These are phyloP conservation scores for Teunomyces lycoperdinae DNA, from an alignment of 805 yeast species.

Conservation along the genomic window DNA sequence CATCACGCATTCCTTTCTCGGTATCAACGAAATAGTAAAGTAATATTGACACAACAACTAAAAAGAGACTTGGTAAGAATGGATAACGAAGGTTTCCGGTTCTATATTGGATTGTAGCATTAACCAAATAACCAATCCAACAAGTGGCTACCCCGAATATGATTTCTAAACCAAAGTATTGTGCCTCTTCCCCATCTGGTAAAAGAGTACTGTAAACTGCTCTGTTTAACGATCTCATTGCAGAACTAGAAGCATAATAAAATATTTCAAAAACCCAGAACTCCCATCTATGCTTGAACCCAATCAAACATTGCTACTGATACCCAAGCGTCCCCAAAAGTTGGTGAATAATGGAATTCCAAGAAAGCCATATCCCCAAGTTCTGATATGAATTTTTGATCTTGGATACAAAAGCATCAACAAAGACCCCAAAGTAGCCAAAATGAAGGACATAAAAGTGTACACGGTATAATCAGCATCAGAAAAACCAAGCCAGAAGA, in stretches of 20 bases:
- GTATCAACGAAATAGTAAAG: conserved; percentile 26
- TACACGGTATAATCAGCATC: conserved; percentile 40
- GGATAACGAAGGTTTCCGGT: conserved; percentile 37
- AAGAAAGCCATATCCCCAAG: conserved; percentile 36
- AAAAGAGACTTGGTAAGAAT: conserved; percentile 32
- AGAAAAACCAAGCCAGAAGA: conserved; percentile 35
- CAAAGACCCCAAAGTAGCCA: conserved; percentile 34
- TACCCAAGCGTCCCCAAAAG: conserved; percentile 40
- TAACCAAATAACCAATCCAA: conserved; percentile 39
- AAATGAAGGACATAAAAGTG: conserved; percentile 33
- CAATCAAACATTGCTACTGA: conserved; percentile 23
- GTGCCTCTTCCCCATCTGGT: conserved; percentile 43
- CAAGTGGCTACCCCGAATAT: conserved; percentile 41
- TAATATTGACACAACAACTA: conserved; percentile 23
- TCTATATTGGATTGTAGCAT: conserved; percentile 39
- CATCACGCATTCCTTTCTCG: conserved; percentile 30
- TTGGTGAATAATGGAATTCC: conserved; percentile 29
- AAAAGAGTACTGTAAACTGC: conserved; percentile 34
- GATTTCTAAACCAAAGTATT: conserved; percentile 40
- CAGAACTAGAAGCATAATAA: conserved; percentile 32
- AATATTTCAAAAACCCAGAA: conserved; percentile 41
- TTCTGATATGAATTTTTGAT: conserved; percentile 21
- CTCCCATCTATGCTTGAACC: conserved; percentile 42
- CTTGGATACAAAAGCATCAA: conserved; percentile 30
- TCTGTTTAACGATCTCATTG: conserved; percentile 36